Evolutionary conservation across 345 rosid genomes (phyloP).

Genomic region (Nasturtium officinale): DNA sequence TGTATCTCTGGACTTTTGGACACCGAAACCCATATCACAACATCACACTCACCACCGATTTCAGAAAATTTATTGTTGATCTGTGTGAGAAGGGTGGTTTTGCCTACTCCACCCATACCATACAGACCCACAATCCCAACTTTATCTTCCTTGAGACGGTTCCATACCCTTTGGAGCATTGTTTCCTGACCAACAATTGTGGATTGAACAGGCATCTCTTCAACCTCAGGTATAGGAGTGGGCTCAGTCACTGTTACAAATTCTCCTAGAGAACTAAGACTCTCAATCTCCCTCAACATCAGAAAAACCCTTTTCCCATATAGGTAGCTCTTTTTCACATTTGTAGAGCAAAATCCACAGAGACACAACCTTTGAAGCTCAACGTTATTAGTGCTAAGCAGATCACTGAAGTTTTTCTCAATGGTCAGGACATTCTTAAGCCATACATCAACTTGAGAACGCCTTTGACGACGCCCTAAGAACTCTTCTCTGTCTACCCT

Average conservation of each 20-base stretch:
- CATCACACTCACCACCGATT: neutral
- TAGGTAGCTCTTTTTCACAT: neutral
- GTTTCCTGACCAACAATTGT: slow-evolving; percentile 29
- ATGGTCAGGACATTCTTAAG: neutral
- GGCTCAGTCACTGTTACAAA: slow-evolving; percentile 1
- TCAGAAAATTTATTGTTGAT: slow-evolving; percentile 24
- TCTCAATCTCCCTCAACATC: neutral
- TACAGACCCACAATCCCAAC: slow-evolving; percentile 27
- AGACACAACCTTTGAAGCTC: slow-evolving; percentile 13
- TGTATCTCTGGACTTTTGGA: neutral
- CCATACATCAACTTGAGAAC: slow-evolving; percentile 25
- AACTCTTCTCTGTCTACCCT: neutral
- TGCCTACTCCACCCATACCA: slow-evolving; percentile 42
- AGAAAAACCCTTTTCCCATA: slow-evolving; percentile 8
- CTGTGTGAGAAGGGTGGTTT: slow-evolving; percentile 40
- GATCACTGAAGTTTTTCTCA: neutral
- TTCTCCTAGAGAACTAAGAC: neutral
- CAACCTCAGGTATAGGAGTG: neutral
- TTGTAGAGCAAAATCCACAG: neutral
- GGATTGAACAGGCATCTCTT: neutral
- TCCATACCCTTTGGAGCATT: slow-evolving; percentile 24
- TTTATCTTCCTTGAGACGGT: neutral
- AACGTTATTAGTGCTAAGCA: neutral
- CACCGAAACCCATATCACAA: slow-evolving; percentile 32
- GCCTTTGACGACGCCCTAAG: neutral